These are phyloP conservation scores for Fraxinus platypoda DNA, from an alignment of 305 asterid genomes.

Conservation along the genomic window DNA sequence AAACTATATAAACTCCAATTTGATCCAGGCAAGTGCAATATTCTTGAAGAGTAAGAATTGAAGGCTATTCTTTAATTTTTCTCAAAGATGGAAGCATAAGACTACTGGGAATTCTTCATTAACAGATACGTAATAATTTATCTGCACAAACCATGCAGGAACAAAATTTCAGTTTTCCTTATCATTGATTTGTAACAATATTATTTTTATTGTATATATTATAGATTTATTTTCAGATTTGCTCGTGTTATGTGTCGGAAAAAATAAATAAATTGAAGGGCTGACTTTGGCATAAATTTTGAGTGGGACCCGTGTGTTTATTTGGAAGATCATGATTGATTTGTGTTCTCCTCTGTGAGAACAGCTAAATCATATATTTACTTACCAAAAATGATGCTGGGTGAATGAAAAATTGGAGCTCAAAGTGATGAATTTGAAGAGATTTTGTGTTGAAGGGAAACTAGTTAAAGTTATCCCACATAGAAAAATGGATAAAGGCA, in stretches of 20 bases:
- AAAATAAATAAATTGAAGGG: too few relatives aligned
- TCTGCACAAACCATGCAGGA: conserved; percentile 14
- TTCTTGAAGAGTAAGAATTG: background rate
- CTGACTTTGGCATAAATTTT: too few relatives aligned
- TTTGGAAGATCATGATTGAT: too few relatives aligned
- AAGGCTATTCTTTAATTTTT: background rate
- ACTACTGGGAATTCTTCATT: background rate
- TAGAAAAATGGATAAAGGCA: too few relatives aligned
- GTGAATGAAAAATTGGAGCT: too few relatives aligned
- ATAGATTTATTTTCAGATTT: background rate
- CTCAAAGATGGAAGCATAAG: background rate
- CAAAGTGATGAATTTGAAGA: too few relatives aligned
- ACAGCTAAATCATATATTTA: too few relatives aligned
- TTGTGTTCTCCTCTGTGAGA: too few relatives aligned
- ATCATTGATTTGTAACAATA: background rate
- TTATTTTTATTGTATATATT: background rate
- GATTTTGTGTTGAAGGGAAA: too few relatives aligned
- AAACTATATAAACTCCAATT: background rate
- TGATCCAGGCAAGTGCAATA: background rate
- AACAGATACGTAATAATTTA: background rate
- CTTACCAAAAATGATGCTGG: too few relatives aligned
- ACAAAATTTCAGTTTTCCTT: background rate
- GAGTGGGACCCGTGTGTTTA: too few relatives aligned
- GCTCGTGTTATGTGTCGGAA: background rate
- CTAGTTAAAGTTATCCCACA: too few relatives aligned